A percentile compares a stretch with the other conserved stretches of the same genome.
phyloP scores from a whole-genome alignment of 73 alveolate genomes.

The Paramecium caudatum region DNA sequence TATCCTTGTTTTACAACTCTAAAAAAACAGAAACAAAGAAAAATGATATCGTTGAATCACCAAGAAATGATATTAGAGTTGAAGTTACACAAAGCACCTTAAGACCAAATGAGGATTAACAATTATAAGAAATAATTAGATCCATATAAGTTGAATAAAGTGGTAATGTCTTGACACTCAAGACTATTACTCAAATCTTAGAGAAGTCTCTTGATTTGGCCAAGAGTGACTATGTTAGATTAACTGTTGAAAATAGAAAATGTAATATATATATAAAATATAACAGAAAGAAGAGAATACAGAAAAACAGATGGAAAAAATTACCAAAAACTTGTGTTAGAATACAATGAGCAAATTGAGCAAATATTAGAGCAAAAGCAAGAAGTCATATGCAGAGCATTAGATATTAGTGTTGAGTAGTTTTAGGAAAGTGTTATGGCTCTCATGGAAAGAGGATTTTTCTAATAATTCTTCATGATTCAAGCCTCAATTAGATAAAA shows the following conservation, averaged over 20 bases:
- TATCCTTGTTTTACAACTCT: not conserved
- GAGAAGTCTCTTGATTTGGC: constrained; percentile 46
- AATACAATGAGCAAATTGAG: not conserved
- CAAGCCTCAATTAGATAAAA: constrained; percentile 58
- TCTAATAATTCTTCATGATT: constrained; percentile 44
- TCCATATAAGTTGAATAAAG: not conserved
- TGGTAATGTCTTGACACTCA: not conserved
- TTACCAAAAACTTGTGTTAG: not conserved
- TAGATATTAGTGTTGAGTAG: not conserved
- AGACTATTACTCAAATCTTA: constrained; percentile 12
- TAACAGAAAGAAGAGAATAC: constrained; percentile 20
- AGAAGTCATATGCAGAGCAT: not conserved
- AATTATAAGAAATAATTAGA: not conserved
- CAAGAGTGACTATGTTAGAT: not conserved
- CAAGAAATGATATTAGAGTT: not conserved
- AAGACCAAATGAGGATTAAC: not conserved
- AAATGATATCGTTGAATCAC: not conserved
- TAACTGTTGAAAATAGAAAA: constrained; percentile 15
- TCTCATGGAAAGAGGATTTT: constrained; percentile 44
- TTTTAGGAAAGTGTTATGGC: constrained; percentile 23
- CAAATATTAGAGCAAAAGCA: not conserved
- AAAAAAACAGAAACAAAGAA: not conserved
- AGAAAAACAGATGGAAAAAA: not conserved
- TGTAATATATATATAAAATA: not conserved
- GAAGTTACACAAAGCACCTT: not conserved